Conservation (phyloP, 371 early-diverging fungal species). For the Mucor sp. region DNA sequence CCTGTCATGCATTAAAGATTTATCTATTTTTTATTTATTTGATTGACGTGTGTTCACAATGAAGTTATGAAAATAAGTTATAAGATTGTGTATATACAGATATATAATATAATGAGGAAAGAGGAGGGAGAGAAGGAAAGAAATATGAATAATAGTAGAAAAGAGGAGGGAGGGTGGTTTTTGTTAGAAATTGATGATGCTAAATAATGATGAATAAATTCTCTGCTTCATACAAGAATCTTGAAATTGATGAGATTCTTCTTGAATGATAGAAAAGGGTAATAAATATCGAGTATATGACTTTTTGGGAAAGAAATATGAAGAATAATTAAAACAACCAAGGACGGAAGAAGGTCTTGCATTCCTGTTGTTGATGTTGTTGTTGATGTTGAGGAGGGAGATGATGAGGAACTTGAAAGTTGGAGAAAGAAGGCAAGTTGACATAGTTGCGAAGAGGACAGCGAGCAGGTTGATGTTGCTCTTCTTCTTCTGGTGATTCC, state of each 20-base stretch:
- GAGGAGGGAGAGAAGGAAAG: constrained; percentile 2
- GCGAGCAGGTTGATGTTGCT: constrained; percentile 11
- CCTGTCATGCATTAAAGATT: background rate
- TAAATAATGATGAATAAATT: constrained; percentile 5
- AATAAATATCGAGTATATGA: constrained; percentile 1
- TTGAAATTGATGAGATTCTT: background rate
- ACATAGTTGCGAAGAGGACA: constrained; percentile 26
- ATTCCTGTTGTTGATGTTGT: background rate
- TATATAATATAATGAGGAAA: constrained; percentile 7
- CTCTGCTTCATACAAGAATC: background rate
- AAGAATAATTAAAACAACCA: constrained; percentile 18
- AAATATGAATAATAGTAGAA: background rate
- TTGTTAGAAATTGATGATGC: background rate
- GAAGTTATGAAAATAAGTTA: constrained; percentile 5
- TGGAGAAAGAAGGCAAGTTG: constrained; percentile 18
- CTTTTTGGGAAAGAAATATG: constrained; percentile 1
- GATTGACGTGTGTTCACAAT: background rate
- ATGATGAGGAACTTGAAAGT: constrained; percentile 10
- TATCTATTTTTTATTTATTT: background rate
- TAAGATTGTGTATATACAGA: constrained; percentile 7
- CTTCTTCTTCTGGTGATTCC: constrained; percentile 24
- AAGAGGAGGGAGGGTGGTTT: background rate
- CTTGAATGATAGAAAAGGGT: background rate
- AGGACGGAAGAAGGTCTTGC: constrained; percentile 26
- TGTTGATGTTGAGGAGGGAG: constrained; percentile 2